A percentile compares a stretch with the other conserved stretches of the same genome.
phyloP scores from a whole-genome alignment of 805 yeast genomes.

The Candida ipomoeae region DNA sequence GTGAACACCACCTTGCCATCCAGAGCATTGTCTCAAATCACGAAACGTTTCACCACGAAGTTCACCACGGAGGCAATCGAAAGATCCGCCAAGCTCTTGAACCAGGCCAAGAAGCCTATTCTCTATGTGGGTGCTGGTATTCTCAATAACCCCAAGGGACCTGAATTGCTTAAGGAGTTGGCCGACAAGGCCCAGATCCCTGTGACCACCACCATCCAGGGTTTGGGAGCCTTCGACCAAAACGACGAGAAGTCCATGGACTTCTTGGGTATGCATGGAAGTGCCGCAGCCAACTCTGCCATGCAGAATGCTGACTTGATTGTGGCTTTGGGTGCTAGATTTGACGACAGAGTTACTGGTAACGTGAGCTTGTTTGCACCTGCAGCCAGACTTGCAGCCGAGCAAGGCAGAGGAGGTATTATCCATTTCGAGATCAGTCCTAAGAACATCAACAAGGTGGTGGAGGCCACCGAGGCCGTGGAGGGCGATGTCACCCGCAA shows the following conservation, averaged over 20 bases:
- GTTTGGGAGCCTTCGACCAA: conserved; percentile 92
- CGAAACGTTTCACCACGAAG: conserved; percentile 65
- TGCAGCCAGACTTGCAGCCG: conserved; percentile 83
- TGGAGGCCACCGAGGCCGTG: conserved; percentile 90
- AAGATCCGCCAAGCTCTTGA: conserved; percentile 74
- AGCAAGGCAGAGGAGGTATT: conserved; percentile 89
- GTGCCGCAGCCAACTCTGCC: conserved; percentile 90
- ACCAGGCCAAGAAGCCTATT: conserved; percentile 81
- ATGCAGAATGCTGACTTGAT: conserved; percentile 92
- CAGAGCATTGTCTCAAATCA: conserved; percentile 62
- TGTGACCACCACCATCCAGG: conserved; percentile 93
- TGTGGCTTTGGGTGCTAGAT: conserved; percentile 93
- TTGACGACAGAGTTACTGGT: conserved; percentile 97
- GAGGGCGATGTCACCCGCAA: conserved; percentile 93
- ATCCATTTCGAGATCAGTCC: conserved; percentile 94
- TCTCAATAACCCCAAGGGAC: conserved; percentile 74
- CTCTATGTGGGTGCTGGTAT: conserved; percentile 93
- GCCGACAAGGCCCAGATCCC: conserved; percentile 91
- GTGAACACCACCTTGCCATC: conserved; percentile 72
- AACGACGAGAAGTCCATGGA: conserved; percentile 84
- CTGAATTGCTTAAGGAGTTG: conserved; percentile 70
- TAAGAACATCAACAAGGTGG: conserved; percentile 96
- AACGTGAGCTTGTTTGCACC: conserved; percentile 88
- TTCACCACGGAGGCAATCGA: conserved; percentile 70
- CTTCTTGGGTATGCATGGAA: conserved; percentile 98